Evolutionary conservation across 257 asterid genomes (phyloP), one percentile per base, ranked within the genome.

Genomic region (Fraxinus quadrangulata): DNA sequence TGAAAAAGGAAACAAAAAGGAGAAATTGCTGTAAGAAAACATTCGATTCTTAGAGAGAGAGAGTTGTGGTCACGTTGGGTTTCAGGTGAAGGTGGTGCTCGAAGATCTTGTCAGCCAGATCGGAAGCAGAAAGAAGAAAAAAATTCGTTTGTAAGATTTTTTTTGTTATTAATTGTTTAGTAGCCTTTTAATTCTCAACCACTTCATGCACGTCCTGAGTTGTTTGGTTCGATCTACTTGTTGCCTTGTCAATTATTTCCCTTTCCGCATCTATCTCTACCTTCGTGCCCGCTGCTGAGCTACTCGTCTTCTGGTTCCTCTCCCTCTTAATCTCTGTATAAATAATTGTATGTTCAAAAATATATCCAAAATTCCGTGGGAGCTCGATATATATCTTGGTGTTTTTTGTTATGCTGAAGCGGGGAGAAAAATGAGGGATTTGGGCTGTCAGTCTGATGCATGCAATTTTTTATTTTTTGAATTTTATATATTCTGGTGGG

Each of bases 31-130:
- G 1, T 30, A 8, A 40, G 28, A 76, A 67, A 31, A 76, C 49
- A 23, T 21, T 23, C 5, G 17, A 13, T 23, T 23, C 33, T 3
- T 61, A 67, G 16, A 31, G 59, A 30, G 21, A 42, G 75, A 42
- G 65, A 23, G 78, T 75, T 70, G 77, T 65, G 72, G 37, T 75
- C 80, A 70, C 83, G 83, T 74, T 70, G 75, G 67, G 49, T 21
- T 80, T 79, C 68, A 77, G 75, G 75, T 74, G 80, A 26, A 30
- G 70, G 72, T 77, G 59, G 72, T 49, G 81, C 40, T 67, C 16
- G 59, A 19, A 74, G 72, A 68, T 40, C 65, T 45, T 71, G 59
- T 71, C 54, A 13, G 70, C 74, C 83, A 75, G 83, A 80, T 80
- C 83, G 78, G 73, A 68, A 45, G 74, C 67, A 72, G 19, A 63